Percentiles rank a stretch among this genome's conserved stretches.
phyloP scores from a whole-genome alignment of 495 filamentous ascomycete species.

The Hypomontagnella submonticulosa region DNA sequence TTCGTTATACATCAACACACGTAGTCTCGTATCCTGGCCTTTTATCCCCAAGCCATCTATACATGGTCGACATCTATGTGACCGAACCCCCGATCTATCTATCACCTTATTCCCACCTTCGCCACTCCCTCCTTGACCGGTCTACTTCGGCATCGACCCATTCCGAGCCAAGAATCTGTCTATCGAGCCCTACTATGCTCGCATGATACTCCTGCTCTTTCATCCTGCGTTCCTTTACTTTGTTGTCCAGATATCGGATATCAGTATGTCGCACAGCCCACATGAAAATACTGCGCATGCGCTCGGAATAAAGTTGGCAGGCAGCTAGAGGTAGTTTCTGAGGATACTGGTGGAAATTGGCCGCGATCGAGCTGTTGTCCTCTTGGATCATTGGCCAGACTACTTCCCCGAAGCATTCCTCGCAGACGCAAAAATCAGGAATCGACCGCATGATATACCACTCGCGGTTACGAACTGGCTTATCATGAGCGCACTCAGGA shows the following conservation, averaged over 20 bases:
- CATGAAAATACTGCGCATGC: constrained; percentile 75
- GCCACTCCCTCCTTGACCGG: constrained; percentile 65
- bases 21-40: constrained; percentile 27
- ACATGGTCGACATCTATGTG: constrained; percentile 19
- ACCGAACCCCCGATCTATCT: neutral
- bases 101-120: constrained; percentile 60
- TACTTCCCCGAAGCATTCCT: constrained; percentile 71
- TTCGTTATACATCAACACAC: constrained; percentile 22
- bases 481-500: constrained; percentile 53
- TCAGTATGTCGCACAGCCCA: constrained; percentile 70
- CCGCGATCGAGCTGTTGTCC: constrained; percentile 62
- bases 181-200: constrained; percentile 48
- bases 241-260: constrained; percentile 61
- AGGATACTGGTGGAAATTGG: constrained; percentile 64
- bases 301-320: constrained; percentile 79
- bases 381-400: constrained; percentile 70
- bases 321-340: constrained; percentile 61
- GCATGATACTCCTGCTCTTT: constrained; percentile 48
- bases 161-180: constrained; percentile 57
- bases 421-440: constrained; percentile 57
- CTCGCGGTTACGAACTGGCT: constrained; percentile 37
- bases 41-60: constrained; percentile 9
- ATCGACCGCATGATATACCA: constrained; percentile 57
- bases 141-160: constrained; percentile 60
- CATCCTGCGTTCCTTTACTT: constrained; percentile 58